Base-by-base conservation (phyloP, 768 basidiomycete genomes). In the Lentinula detonsa region DNA sequence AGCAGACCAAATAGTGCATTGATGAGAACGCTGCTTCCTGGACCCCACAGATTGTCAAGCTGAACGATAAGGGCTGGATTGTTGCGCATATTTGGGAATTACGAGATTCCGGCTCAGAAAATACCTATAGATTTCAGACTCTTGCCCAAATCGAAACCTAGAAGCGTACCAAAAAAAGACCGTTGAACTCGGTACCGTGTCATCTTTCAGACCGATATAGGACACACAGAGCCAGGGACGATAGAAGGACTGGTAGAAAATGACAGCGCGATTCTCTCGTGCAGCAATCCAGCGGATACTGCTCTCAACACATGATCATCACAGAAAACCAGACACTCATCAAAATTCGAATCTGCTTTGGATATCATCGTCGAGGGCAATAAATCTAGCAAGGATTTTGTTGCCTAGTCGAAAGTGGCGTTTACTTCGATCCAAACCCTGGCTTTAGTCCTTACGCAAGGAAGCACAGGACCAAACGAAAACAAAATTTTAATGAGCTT, bases 31-130 rank as follows among this genome's bases (percentile, higher is more conserved):
- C 66, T 70, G 0, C 69, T 68, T 34, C 74, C 73, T 5, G 73
- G 73, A 5, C 74, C 72, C 73, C 74, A 0, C 74, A 73, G 23
- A 73, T 69, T 1, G 71, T 72, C 49, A 75, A 62, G n/a, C 72
- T 74, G 46, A 4, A 34, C 9, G 11, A 23, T 23, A 51, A 5
- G 15, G 35, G 18, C 21, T 7, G 49, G 54, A 1, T 33, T 11
- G 16, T 1, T 10, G 60, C 66, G n/a, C 33, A 75, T 72, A 75
- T 70, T 39, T 73, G 51, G 0, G 72, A 73, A 5, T 69, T 57
- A 28, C 67, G 57, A 21, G 68, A 52, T 48, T 75, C 70, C 0
- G 73, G 72, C 46, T 71, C 66, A 59, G 3, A 28, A 74, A 75
- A 49, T 66, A 69, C 74, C 74, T 73, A 49, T 64, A 65, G 42